phyloP scores from a whole-genome alignment of 768 basidiomycete species.

The Ramaria sp. region DNA sequence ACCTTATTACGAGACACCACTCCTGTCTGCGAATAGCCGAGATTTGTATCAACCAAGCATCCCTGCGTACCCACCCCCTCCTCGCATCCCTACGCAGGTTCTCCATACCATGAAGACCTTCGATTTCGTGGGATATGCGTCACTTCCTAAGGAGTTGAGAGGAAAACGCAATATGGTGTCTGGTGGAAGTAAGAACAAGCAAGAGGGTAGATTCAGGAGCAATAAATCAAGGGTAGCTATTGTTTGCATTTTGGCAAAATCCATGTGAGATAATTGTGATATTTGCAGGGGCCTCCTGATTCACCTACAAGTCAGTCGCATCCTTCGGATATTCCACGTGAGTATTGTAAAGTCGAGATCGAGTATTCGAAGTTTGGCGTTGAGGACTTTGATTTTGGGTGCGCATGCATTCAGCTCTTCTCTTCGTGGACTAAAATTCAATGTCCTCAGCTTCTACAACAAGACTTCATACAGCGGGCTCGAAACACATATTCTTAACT shows the following conservation, averaged over 20 bases:
- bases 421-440: background rate
- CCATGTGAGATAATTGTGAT: background rate
- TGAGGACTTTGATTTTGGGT: slow-evolving; percentile 99
- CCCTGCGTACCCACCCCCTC: slow-evolving; percentile 41
- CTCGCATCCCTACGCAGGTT: slow-evolving; percentile 72
- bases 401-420: slow-evolving; percentile 14
- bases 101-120: slow-evolving; percentile 72
- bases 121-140: slow-evolving; percentile 84
- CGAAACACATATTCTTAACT: slow-evolving; percentile 95
- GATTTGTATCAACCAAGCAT: slow-evolving; percentile 26
- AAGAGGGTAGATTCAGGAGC: slow-evolving; percentile 73
- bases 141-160: slow-evolving; percentile 74
- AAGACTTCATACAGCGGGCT: slow-evolving; percentile 82
- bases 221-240: slow-evolving; percentile 33
- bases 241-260: background rate
- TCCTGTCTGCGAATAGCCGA: slow-evolving; percentile 53
- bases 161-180: slow-evolving; percentile 72
- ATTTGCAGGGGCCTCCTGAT: slow-evolving; percentile 21
- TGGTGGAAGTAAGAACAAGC: slow-evolving; percentile 34
- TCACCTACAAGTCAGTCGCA: slow-evolving; percentile 40
- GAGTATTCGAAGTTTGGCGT: slow-evolving; percentile 98
- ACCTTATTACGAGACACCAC: slow-evolving; percentile 64
- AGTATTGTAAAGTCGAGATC: slow-evolving; percentile 91
- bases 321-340: slow-evolving; percentile 56
- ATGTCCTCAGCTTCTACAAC: slow-evolving; percentile 71